Evolutionary conservation across 352 stramenopile genomes (phyloP).

Genomic region (Albugo laibachii): DNA sequence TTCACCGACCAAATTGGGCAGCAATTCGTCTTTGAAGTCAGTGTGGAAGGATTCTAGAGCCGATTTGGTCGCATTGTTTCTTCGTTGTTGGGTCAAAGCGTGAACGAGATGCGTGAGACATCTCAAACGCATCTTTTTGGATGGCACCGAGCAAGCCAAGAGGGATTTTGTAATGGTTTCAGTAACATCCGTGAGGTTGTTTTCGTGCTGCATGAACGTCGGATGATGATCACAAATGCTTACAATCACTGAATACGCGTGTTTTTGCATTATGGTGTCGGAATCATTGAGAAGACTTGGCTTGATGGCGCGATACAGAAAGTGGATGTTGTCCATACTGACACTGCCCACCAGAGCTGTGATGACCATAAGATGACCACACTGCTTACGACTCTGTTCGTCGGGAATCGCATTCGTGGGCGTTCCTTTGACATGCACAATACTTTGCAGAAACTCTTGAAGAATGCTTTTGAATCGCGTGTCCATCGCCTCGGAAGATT

Average conservation of each 20-base stretch:
- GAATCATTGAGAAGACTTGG: constrained; percentile 74
- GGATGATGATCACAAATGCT: constrained; percentile 73
- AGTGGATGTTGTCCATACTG: constrained; percentile 42
- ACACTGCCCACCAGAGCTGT: constrained; percentile 62
- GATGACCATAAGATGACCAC: constrained; percentile 60
- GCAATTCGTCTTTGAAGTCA: constrained; percentile 43
- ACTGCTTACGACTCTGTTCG: constrained; percentile 30
- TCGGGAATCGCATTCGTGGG: constrained; percentile 9
- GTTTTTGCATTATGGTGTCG: constrained; percentile 76
- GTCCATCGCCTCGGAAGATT: constrained; percentile 27
- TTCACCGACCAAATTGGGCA: constrained; percentile 85
- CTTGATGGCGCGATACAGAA: constrained; percentile 79
- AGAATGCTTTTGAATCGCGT: constrained; percentile 78
- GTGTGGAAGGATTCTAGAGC: constrained; percentile 15
- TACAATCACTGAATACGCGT: constrained; percentile 69
- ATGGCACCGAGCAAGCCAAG: constrained; percentile 86
- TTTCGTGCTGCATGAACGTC: constrained; percentile 45
- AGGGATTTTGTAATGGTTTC: constrained; percentile 87
- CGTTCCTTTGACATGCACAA: constrained; percentile 44
- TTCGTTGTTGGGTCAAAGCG: constrained; percentile 44
- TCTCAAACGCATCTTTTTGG: constrained; percentile 90
- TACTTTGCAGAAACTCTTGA: constrained; percentile 74
- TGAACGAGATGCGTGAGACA: constrained; percentile 68
- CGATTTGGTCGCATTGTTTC: constrained; percentile 8
- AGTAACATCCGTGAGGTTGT: constrained; percentile 83